Evolutionary conservation across 306 rosid genomes (phyloP).

Genomic region (Ceratonia siliqua): DNA sequence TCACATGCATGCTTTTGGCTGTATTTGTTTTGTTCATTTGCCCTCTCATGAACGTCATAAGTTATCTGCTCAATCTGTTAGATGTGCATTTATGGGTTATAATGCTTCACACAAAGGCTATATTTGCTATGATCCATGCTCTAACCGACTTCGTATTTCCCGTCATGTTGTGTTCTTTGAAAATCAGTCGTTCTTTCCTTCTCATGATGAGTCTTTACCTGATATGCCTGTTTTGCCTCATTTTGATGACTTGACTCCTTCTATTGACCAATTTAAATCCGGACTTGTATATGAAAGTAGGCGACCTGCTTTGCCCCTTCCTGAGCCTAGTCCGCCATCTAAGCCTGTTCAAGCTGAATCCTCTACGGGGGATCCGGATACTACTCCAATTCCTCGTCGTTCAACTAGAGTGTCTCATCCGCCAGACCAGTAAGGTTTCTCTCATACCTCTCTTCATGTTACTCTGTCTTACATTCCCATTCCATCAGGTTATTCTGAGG

Average conservation of each 20-base stretch:
- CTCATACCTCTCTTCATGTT: no score
- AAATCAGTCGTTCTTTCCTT: background rate
- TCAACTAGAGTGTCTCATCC: background rate
- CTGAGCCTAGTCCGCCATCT: background rate
- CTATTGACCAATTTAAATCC: background rate
- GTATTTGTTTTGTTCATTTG: no score
- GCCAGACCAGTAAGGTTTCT: background rate
- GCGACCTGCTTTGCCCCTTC: background rate
- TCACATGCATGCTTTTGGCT: no score
- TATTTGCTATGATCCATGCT: background rate
- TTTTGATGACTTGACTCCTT: background rate
- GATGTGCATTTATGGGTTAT: background rate
- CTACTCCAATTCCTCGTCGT: background rate
- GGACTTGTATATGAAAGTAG: background rate
- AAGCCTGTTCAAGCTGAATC: no score
- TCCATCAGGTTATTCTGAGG: background rate
- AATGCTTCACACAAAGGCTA: background rate
- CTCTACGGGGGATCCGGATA: background rate
- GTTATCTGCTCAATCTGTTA: background rate
- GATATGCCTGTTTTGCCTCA: background rate
- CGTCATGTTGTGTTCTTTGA: background rate
- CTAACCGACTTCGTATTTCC: background rate
- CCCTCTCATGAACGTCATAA: no score
- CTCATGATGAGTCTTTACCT: background rate
- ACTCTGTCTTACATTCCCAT: background rate